Evolutionary conservation across 805 yeast species (phyloP).

Genomic region (Candida ulmi): DNA sequence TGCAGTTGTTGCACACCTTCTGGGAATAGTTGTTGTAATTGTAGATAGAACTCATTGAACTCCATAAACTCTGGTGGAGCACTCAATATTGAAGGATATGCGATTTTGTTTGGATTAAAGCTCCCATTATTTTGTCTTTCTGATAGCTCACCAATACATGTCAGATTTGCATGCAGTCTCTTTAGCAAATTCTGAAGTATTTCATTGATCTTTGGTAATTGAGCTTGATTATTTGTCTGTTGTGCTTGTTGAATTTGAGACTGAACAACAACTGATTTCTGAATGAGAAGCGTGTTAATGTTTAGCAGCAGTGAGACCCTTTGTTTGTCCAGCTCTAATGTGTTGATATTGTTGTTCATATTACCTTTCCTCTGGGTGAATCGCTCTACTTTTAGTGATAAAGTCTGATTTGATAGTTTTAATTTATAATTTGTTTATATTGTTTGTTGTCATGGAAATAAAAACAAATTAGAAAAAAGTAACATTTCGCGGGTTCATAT

Average conservation of each 20-base stretch:
- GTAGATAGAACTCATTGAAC: conserved; percentile 18
- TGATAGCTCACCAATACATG: conserved; percentile 24
- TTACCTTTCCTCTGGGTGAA: too few relatives aligned
- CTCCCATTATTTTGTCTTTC: conserved; percentile 17
- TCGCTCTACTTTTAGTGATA: too few relatives aligned
- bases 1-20: conserved; percentile 21
- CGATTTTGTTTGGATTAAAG: conserved; percentile 3
- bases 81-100: conserved; percentile 20
- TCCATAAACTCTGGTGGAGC: conserved; percentile 23
- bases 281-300: conserved; percentile 21
- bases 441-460: too few relatives aligned
- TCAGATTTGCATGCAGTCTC: conserved; percentile 22
- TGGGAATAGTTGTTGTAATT: conserved; percentile 21
- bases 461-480: too few relatives aligned
- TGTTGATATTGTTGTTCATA: conserved; percentile 10
- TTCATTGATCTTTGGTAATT: conserved; percentile 13
- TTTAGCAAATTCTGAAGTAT: conserved; percentile 20
- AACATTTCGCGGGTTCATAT: background rate
- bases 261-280: conserved; percentile 20
- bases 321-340: conserved; percentile 17
- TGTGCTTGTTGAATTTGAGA: conserved; percentile 16
- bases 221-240: conserved; percentile 6
- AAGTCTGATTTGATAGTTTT: too few relatives aligned
- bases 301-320: conserved; percentile 17
- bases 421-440: too few relatives aligned